Evolutionary conservation across 768 basidiomycete genomes (phyloP).

Genomic region (Multifurca ochricompacta): DNA sequence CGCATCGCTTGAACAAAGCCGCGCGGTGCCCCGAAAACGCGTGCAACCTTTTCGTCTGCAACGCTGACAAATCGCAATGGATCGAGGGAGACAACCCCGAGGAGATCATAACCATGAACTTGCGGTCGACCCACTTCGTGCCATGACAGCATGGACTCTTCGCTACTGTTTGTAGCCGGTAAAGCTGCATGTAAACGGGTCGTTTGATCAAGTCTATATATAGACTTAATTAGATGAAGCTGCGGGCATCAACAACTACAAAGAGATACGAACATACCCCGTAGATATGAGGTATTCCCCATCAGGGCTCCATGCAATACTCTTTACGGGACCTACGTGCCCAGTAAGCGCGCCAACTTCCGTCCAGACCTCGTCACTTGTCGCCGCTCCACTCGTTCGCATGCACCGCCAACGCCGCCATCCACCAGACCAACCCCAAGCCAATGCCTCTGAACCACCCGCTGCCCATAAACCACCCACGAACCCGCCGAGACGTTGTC

Average conservation of each 20-base stretch:
- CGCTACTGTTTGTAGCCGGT: constrained; percentile 22
- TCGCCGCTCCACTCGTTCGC: constrained; percentile 8
- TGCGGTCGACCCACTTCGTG: constrained; percentile 90
- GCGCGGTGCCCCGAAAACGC: constrained; percentile 87
- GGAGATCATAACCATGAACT: constrained; percentile 92
- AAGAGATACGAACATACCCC: constrained; percentile 43
- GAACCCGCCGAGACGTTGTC: constrained; percentile 84
- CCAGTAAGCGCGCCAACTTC: constrained; percentile 80
- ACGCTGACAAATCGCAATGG: constrained; percentile 79
- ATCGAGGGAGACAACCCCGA: constrained; percentile 69
- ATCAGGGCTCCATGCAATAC: constrained; percentile 78
- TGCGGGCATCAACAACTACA: neutral
- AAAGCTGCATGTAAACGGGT: constrained; percentile 76
- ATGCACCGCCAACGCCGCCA: constrained; percentile 78
- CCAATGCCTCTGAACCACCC: constrained; percentile 56
- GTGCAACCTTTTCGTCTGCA: constrained; percentile 92
- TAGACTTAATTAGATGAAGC: neutral
- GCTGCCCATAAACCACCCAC: constrained; percentile 81
- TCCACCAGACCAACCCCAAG: constrained; percentile 92
- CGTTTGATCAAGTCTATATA: constrained; percentile 76
- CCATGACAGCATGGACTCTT: constrained; percentile 42
- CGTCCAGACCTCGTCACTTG: constrained; percentile 48
- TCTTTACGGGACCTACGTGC: constrained; percentile 72
- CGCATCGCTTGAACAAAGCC: constrained; percentile 65
- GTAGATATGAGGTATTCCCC: constrained; percentile 83